phyloP scores from a whole-genome alignment of 768 basidiomycete species.

The Suillus spraguei region DNA sequence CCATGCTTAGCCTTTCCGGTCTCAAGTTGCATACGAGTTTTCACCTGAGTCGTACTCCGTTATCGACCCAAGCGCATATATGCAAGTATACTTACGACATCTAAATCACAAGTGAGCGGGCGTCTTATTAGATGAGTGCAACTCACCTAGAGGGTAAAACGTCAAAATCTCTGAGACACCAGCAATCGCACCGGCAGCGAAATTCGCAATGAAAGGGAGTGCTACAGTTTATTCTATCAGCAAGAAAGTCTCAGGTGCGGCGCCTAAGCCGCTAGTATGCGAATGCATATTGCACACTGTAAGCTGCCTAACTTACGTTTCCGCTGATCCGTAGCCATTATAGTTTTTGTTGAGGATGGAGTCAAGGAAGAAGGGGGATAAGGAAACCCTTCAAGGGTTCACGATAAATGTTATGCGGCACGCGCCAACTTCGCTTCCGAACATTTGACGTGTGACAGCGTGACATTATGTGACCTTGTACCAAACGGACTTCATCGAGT shows the following conservation, averaged over 20 bases:
- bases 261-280: background rate
- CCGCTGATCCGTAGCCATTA: conserved; percentile 34
- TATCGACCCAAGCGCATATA: conserved; percentile 4
- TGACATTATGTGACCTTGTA: conserved; percentile 20
- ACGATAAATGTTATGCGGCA: background rate
- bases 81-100: conserved; percentile 70
- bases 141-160: conserved; percentile 87
- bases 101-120: conserved; percentile 39
- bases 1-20: conserved; percentile 77
- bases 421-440: background rate
- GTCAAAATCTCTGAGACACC: conserved; percentile 84
- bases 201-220: conserved; percentile 85
- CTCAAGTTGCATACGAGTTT: conserved; percentile 98
- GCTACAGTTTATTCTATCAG: conserved; percentile 46
- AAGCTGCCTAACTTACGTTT: conserved; percentile 28
- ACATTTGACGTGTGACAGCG: conserved; percentile 1
- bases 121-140: background rate
- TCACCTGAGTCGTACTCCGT: conserved; percentile 60
- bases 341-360: background rate
- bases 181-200: conserved; percentile 94
- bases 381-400: background rate
- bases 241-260: conserved; percentile 8
- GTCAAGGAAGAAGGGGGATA: background rate
- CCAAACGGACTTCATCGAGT: conserved; percentile 17
- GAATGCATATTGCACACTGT: background rate